Evolutionary conservation across 2,329 filamentous ascomycete species (phyloP), one percentile per base, ranked within the genome.

Genomic region (Fusarium denticulatum): DNA sequence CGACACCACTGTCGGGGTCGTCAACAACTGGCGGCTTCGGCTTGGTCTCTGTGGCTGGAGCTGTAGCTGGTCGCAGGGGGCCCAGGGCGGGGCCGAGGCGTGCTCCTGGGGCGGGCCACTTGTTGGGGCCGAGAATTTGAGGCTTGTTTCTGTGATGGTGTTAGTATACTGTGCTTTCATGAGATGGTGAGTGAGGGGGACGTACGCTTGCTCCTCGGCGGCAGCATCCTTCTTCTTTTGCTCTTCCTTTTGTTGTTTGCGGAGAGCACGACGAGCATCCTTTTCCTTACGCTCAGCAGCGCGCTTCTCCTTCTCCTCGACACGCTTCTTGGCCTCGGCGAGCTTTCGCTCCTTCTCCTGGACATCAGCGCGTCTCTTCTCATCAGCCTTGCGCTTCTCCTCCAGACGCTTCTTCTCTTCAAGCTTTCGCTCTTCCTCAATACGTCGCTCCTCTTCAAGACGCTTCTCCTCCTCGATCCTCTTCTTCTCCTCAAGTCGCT

Each of bases 231-330:
- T 53, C 26, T 52, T 61, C 56, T 55, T 68, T 43, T 68, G 64
- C 22, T 68, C 65, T 16, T 68, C 65, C 47, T 68, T 68, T 22
- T 43, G 64, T 22, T 68, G 64, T 24, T 68, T 68, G 32, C 65
- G 64, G 42, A 63, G 32, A 14, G 66, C 47, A 18, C 64, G 65
- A 14, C 65, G 65, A n/a, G 64, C 56, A 3, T 67, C 64, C 64
- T 68, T 68, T 18, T 68, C 65, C 63, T 67, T 67, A 18, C 64
- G 64, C 63, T 67, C 64, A 28, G 64, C 63, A 4, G 30, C 62
- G 18, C 64, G 34, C 64, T 67, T 67, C 53, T 67, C 64, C 46
- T 61, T 67, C 53, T 67, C 64, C 11, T 67, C 64, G 1, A 47
- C 12, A 1, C 63, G 62, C 55, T 67, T 67, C 40, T 45, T 67